Conservation (phyloP, 768 basidiomycete species). For the Lactarius akahatsu region DNA sequence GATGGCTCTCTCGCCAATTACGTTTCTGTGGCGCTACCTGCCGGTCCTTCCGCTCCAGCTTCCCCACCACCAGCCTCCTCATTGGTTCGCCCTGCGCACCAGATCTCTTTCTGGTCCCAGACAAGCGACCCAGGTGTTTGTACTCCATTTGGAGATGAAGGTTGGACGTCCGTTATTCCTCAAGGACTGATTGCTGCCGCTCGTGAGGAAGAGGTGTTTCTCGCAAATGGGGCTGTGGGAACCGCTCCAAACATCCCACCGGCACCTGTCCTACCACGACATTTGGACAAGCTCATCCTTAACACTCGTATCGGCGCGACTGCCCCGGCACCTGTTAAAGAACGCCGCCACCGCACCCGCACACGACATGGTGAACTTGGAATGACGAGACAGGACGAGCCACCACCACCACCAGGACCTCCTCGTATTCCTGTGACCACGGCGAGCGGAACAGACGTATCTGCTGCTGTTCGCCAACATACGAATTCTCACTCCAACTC, state of each 20-base stretch:
- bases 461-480: constrained; percentile 25
- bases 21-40: constrained; percentile 58
- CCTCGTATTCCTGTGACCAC: constrained; percentile 36
- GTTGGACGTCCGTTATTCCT: constrained; percentile 83
- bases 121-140: constrained; percentile 28
- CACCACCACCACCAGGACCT: constrained; percentile 21
- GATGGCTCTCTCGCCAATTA: constrained; percentile 95
- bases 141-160: constrained; percentile 35
- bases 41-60: constrained; percentile 36
- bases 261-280: constrained; percentile 84
- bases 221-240: constrained; percentile 40
- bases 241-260: constrained; percentile 81
- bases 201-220: constrained; percentile 77
- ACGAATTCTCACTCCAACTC: constrained; percentile 19
- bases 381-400: constrained; percentile 27
- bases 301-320: constrained; percentile 49
- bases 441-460: constrained; percentile 36
- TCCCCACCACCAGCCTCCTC: constrained; percentile 37
- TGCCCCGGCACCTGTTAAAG: constrained; percentile 16
- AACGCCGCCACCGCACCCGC: constrained; percentile 27
- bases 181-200: constrained; percentile 76
- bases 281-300: constrained; percentile 91
- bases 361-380: constrained; percentile 24
- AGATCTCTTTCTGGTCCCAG: constrained; percentile 47
- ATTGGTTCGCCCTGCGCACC: constrained; percentile 28